These are phyloP conservation scores for Rhodotorula diobovata DNA, from an alignment of 768 basidiomycete genomes.

Conservation along the genomic window DNA sequence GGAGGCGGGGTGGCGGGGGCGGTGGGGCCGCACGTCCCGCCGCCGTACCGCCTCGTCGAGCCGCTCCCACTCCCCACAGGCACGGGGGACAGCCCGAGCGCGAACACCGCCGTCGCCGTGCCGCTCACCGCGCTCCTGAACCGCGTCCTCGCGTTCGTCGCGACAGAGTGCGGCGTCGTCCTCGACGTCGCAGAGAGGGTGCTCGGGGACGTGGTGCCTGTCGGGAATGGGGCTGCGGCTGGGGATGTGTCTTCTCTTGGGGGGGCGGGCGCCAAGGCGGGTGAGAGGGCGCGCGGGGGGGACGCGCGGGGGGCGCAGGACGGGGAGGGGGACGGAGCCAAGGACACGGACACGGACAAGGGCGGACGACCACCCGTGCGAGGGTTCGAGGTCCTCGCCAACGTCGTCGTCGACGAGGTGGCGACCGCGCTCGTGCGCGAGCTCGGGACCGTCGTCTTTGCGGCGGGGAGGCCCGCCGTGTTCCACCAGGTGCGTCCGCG, in stretches of 20 bases:
- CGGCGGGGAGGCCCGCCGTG: slow-evolving; percentile 84
- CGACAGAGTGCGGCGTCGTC: slow-evolving; percentile 65
- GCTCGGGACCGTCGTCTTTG: slow-evolving; percentile 74
- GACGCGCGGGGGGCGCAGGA: background rate
- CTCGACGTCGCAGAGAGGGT: slow-evolving; percentile 69
- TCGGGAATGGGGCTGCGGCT: too few relatives aligned
- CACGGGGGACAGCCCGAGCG: too few relatives aligned
- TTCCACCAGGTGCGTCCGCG: slow-evolving; percentile 70
- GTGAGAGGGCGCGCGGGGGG: background rate
- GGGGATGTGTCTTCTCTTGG: too few relatives aligned
- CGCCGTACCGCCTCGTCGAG: slow-evolving; percentile 24
- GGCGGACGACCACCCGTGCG: slow-evolving; percentile 17
- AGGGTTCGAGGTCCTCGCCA: slow-evolving; percentile 77
- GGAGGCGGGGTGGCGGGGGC: slow-evolving; percentile 5
- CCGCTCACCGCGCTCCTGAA: slow-evolving; percentile 74
- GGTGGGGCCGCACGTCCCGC: background rate
- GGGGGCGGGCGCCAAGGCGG: too few relatives aligned
- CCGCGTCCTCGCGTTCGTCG: slow-evolving; percentile 72
- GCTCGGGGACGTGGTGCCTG: slow-evolving; percentile 4
- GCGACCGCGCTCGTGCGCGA: slow-evolving; percentile 75
- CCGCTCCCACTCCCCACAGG: slow-evolving; percentile 4
- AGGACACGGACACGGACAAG: too few relatives aligned
- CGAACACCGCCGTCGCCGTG: slow-evolving; percentile 54
- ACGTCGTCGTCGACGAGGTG: slow-evolving; percentile 84
- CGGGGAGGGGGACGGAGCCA: too few relatives aligned